Base-by-base conservation (phyloP, 2,329 filamentous ascomycete genomes). In the Thelonectria olida region DNA sequence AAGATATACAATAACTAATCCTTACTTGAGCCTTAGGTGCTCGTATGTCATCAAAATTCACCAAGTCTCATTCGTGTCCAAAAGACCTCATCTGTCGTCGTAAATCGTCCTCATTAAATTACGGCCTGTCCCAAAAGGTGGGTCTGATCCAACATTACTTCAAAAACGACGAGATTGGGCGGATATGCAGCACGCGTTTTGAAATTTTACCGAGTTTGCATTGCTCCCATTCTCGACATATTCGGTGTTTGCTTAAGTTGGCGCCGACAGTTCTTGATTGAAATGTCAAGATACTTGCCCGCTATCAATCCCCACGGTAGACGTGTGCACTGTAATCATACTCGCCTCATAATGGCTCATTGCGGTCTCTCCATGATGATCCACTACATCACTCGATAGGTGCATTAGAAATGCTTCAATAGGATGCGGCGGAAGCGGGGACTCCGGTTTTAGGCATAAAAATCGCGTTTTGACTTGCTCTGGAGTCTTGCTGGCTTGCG, bases 401-500 rank as follows among this genome's bases (percentile, higher is more conserved):
- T 38, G 53, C 54, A 61, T 54, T 9, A 8, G 13, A 44, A 47
- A 53, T 48, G 39, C 41, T 45, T 56, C 47, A 45, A 56, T 34
- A 36, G 34, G 52, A 39, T 56, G n/a, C 41, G 12, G 15, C 12
- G 19, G 27, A 39, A 45, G 49, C 47, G 58, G 51, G 52, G 51
- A 20, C 20, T 17, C 48, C 44, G 57, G 28, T 36, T 60, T 54
- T 41, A 51, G 39, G 52, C 57, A 61, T 61, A 56, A 48, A 41
- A 34, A 34, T 41, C 52, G 44, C 47, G 52, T 52, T 25, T 38
- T 31, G 39, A 34, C 41, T 56, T 39, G 44, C 38, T 57, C 36
- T 28, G 56, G 60, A 63, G 60, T 62, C 58, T 59, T 58, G 63
- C 50, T 45, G 57, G 62, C 54, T 52, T 60, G 64, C 48, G 48